A percentile compares a stretch with the other conserved stretches of the same genome.
phyloP scores from a whole-genome alignment of 225 moss, liverwort and hornwort species.

The Ulota crispa region DNA sequence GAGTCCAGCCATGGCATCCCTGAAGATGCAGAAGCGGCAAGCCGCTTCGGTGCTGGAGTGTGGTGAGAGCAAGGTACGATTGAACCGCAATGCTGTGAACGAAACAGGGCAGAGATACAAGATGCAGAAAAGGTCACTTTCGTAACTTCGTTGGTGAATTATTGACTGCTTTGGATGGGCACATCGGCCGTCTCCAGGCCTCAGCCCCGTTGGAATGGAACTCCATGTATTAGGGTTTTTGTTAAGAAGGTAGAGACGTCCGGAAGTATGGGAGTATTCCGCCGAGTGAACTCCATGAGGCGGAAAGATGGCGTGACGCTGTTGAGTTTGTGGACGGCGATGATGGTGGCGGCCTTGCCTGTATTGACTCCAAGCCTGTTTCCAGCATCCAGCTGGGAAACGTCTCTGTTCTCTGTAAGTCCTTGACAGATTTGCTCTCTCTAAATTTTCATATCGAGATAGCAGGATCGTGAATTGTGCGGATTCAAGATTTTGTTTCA shows the following conservation, averaged over 20 bases:
- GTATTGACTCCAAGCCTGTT: slow-evolving; percentile 41
- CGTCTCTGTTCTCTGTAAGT: slow-evolving; percentile 56
- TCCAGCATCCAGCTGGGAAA: slow-evolving; percentile 44
- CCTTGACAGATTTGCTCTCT: background rate
- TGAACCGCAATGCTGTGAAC: slow-evolving; percentile 80
- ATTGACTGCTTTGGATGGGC: no score
- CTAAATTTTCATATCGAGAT: background rate
- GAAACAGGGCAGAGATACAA: slow-evolving; percentile 26
- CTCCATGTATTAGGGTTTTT: slow-evolving; percentile 26
- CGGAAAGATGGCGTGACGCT: slow-evolving; percentile 34
- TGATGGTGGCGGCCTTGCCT: slow-evolving; percentile 47
- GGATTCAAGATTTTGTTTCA: background rate
- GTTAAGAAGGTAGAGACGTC: slow-evolving; percentile 2
- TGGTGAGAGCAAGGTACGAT: slow-evolving; percentile 83
- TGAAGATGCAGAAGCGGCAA: slow-evolving; percentile 90
- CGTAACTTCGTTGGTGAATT: no score
- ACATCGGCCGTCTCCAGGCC: no score
- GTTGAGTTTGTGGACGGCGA: slow-evolving; percentile 36
- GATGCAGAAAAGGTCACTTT: no score
- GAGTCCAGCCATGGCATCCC: slow-evolving; percentile 63
- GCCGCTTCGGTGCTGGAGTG: slow-evolving; percentile 85
- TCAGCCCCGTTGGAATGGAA: no score
- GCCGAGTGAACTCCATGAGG: slow-evolving; percentile 28
- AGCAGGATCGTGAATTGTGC: background rate
- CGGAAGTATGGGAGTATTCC: slow-evolving; percentile 6